Evolutionary conservation across 768 basidiomycete genomes (phyloP), one percentile per base, ranked within the genome.

Genomic region (Naganishia friedmannii): DNA sequence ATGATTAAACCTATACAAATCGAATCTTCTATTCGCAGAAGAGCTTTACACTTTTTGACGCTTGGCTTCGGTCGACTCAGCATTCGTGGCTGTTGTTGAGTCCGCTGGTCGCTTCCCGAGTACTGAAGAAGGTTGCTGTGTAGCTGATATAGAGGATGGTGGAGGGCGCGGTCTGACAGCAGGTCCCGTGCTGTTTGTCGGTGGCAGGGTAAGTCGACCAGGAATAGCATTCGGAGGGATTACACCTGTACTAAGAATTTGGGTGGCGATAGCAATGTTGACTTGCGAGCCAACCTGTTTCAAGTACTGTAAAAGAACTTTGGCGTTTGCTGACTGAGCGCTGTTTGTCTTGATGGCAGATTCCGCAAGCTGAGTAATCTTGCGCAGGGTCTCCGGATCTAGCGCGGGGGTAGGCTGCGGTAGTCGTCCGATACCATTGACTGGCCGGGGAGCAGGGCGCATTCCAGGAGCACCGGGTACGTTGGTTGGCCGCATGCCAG

Each of bases 201-300:
- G 31, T 21, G 66, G 13, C 23, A 28, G 9, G 13, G 21, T 23
- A 26, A 54, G 8, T 19, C 54, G 48, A 42, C n/a, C 39, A 28
- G 71, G 71, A 29, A 72, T 65, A 15, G 71, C 71, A 10, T 46
- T 46, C 15, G 71, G 56, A 51, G 71, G 71, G n/a, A 72, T 72
- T 9, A 72, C 67, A 13, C 71, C 71, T 23, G 71, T 72, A 32
- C 67, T 67, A 45, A 72, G 53, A 37, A 72, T 72, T 46, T 72
- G 66, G 7, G 67, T 53, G 29, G 71, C 71, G 13, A 68, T 66
- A 10, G 67, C 48, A 37, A 72, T 72, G 39, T 72, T 66, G 10
- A 67, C 71, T 34, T 51, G 56, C 10, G 66, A 46, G 5, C 71
- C 71, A 39, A 72, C 71, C 46, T 63, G 67, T 37, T 63, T 45